These are phyloP conservation scores for Fomitopsis betulina DNA, from an alignment of 1,284 basidiomycete genomes.

Conservation along the genomic window DNA sequence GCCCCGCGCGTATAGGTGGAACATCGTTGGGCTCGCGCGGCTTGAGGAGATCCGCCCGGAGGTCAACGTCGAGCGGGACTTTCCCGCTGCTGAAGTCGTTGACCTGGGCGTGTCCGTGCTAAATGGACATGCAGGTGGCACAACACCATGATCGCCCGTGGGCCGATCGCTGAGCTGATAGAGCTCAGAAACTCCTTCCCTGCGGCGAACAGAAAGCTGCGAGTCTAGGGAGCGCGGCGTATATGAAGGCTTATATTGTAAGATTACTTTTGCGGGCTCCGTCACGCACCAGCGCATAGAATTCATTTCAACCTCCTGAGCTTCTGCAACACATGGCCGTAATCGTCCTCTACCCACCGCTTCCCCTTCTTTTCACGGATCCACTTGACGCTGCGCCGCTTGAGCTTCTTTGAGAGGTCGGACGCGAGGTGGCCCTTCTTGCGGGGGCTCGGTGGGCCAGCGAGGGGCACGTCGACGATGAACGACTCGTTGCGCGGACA, in stretches of 20 bases:
- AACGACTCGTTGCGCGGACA: background rate
- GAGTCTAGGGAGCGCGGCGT: slow-evolving; percentile 1
- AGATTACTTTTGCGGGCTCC: too few species aligned
- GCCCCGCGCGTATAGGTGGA: slow-evolving; percentile 1
- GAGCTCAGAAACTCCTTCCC: background rate
- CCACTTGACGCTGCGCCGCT: background rate
- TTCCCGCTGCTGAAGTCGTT: slow-evolving; percentile 1
- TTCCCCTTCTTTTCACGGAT: background rate
- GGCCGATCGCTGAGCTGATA: too few species aligned
- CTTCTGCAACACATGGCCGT: background rate
- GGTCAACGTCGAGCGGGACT: slow-evolving; percentile 5
- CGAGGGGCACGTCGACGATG: background rate
- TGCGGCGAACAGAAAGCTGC: too few species aligned
- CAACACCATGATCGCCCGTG: too few species aligned
- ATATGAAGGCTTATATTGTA: too few species aligned
- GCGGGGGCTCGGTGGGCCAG: background rate
- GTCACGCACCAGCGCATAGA: background rate
- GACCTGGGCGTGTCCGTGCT: too few species aligned
- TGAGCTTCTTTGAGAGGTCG: background rate
- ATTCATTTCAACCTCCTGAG: background rate
- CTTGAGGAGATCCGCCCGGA: background rate
- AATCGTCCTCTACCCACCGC: slow-evolving; percentile 2
- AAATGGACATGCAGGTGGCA: too few species aligned
- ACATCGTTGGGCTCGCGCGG: background rate
- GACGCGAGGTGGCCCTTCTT: background rate